phyloP scores from a whole-genome alignment of 192 early-diverging fungal genomes.

The Coemansia sp. region DNA sequence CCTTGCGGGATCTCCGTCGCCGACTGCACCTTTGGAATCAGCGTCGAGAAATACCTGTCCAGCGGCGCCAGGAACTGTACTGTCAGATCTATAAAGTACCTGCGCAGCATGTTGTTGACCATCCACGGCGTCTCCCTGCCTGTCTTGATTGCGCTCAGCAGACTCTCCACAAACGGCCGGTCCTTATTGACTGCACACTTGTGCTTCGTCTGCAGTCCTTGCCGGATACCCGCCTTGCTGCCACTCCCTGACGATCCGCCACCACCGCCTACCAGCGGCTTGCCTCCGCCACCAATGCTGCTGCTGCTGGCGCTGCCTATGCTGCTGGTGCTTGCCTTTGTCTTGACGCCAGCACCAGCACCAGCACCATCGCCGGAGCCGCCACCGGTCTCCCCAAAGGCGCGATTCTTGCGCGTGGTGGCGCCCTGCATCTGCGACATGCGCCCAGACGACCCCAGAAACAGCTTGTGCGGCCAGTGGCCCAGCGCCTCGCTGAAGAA shows the following conservation, averaged over 20 bases:
- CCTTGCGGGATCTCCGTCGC: slow-evolving; percentile 24
- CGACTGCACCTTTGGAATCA: slow-evolving; percentile 70
- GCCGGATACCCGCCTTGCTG: slow-evolving; percentile 19
- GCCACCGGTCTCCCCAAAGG: slow-evolving; percentile 11
- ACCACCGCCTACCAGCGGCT: not conserved
- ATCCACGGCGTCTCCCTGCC: slow-evolving; percentile 70
- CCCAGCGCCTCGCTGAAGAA: slow-evolving; percentile 87
- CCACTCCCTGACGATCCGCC: not conserved
- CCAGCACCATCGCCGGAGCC: not conserved
- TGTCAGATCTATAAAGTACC: slow-evolving; percentile 91
- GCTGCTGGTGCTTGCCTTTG: slow-evolving; percentile 1
- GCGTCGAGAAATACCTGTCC: slow-evolving; percentile 87
- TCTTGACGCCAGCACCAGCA: not conserved
- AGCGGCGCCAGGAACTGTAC: slow-evolving; percentile 94
- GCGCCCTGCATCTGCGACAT: slow-evolving; percentile 51
- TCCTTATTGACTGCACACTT: slow-evolving; percentile 83
- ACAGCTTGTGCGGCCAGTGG: slow-evolving; percentile 90
- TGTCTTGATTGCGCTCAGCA: slow-evolving; percentile 70
- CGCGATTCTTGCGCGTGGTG: slow-evolving; percentile 15
- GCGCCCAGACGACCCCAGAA: slow-evolving; percentile 54
- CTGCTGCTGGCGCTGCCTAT: not conserved
- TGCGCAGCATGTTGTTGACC: slow-evolving; percentile 89
- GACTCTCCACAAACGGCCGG: slow-evolving; percentile 72
- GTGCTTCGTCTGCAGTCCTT: slow-evolving; percentile 56
- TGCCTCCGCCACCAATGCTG: not conserved